A percentile compares a stretch with the other conserved stretches of the same genome.
Conservation (phyloP, 352 stramenopile species). For the Phytopythium montanum region DNA sequence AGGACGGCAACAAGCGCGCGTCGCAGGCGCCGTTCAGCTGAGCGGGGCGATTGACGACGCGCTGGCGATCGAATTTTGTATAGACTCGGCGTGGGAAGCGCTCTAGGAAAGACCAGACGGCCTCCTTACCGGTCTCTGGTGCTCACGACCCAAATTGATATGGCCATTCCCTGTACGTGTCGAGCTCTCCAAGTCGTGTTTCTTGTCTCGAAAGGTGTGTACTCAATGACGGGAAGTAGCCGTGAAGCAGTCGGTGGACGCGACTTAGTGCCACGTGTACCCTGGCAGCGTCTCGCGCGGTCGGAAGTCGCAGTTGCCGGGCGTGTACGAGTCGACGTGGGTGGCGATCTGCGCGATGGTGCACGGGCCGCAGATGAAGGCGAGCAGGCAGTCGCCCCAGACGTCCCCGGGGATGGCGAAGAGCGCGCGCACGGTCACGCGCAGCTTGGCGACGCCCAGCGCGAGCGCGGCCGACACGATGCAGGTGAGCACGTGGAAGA, state of each 20-base stretch:
- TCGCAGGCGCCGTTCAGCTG: conserved; percentile 20
- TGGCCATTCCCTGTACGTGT: no score
- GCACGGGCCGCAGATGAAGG: conserved; percentile 41
- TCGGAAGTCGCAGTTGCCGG: conserved; percentile 29
- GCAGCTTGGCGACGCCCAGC: conserved; percentile 18
- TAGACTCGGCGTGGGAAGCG: not conserved
- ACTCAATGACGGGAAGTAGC: no score
- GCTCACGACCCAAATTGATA: no score
- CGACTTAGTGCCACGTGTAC: conserved; percentile 20
- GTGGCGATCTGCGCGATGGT: conserved; percentile 49
- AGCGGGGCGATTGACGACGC: not conserved
- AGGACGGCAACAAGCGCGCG: conserved; percentile 29
- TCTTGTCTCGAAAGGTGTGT: no score
- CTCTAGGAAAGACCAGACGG: no score
- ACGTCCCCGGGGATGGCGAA: conserved; percentile 42
- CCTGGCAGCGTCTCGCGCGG: conserved; percentile 31
- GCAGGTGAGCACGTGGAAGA: conserved; percentile 7
- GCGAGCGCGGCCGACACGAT: conserved; percentile 10
- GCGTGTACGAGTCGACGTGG: conserved; percentile 38
- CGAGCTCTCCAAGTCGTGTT: no score
- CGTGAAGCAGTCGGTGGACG: not conserved
- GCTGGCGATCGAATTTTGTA: not conserved
- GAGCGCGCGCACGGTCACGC: conserved; percentile 35
- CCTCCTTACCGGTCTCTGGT: no score
- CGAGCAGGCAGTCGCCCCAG: conserved; percentile 25